These are phyloP conservation scores for Globisporangium abappressorium DNA, from an alignment of 352 stramenopile genomes.

Conservation along the genomic window DNA sequence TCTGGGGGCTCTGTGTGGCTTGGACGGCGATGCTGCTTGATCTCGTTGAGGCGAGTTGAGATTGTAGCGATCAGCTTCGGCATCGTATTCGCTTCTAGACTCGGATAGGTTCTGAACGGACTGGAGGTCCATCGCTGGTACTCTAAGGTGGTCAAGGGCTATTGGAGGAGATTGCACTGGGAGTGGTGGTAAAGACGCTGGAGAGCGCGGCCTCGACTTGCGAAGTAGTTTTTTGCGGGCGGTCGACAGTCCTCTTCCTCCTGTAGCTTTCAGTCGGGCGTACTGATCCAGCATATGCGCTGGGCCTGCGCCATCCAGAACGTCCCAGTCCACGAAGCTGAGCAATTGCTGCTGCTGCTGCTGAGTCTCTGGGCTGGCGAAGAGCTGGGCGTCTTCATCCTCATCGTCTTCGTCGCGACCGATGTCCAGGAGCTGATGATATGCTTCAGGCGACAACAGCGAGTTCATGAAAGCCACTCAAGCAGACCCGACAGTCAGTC, in stretches of 20 bases:
- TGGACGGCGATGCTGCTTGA: not conserved
- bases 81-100: not conserved
- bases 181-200: not conserved
- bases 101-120: not conserved
- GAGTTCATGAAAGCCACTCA: constrained; percentile 20
- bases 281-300: constrained; percentile 6
- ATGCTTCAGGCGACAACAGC: constrained; percentile 18
- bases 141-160: not conserved
- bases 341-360: not conserved
- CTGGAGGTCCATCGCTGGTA: not conserved
- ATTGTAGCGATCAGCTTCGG: not conserved
- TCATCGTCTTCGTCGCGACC: constrained; percentile 29
- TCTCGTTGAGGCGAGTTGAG: not conserved
- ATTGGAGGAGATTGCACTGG: not conserved
- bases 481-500: too few relatives aligned
- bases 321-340: constrained; percentile 14
- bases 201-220: not conserved
- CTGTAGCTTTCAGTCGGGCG: not conserved
- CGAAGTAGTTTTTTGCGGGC: not conserved
- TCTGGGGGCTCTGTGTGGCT: not conserved
- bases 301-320: not conserved
- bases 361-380: not conserved
- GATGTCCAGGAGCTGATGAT: constrained; percentile 19
- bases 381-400: not conserved
- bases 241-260: not conserved